Base-by-base conservation (phyloP, 805 yeast genomes). In the Saccharomycopsis oosterbeekiorum region DNA sequence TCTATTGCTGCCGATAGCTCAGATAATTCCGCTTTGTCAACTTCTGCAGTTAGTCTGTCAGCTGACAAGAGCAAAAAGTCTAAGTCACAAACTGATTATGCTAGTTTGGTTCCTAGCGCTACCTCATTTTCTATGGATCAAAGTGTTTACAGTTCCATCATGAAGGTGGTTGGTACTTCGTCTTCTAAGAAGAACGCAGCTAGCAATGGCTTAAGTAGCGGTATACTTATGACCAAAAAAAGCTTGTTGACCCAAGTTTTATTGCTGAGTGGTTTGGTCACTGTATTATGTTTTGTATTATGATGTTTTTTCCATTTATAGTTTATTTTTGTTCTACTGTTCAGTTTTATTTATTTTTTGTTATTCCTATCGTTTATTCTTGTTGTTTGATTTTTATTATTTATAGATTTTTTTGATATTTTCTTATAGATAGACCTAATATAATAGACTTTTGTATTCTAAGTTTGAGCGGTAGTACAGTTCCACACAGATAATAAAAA, bases 141-240 rank as follows among this genome's bases (percentile, higher is more conserved):
- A 6, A 37, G 57, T n/a, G 60, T 41, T 9, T 58, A 58, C 34
- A 39, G 51, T 24, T 53, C 57, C 8, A 58, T 58, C 15, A 58
- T 58, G 60, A 58, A 51, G 24, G 57, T 58, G 8, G 57, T 58
- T n/a, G 43, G 53, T 55, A 29, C 42, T 12, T 9, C 40, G 14
- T 24, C 42, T 12, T n/a, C n/a, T 6, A 37, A 37, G 21, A 36
- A 54, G 41, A 37, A 37, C 26, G 42, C 29, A 3, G 56, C 40
- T 19, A 54, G 56, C 17, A 54, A 12, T 8, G 42, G 42, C 11
- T 37, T 54, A 29, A 54, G 24, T 17, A 54, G 56, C 15, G 56
- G 42, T 26, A 54, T 37, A 6, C 17, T 37, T 17, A 29, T 54
- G 56, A 21, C 40, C 21, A 39, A n/a, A 4, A 21, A 54, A 39